Conservation (phyloP, 371 early-diverging fungal genomes). For the Fennellomyces sp. region DNA sequence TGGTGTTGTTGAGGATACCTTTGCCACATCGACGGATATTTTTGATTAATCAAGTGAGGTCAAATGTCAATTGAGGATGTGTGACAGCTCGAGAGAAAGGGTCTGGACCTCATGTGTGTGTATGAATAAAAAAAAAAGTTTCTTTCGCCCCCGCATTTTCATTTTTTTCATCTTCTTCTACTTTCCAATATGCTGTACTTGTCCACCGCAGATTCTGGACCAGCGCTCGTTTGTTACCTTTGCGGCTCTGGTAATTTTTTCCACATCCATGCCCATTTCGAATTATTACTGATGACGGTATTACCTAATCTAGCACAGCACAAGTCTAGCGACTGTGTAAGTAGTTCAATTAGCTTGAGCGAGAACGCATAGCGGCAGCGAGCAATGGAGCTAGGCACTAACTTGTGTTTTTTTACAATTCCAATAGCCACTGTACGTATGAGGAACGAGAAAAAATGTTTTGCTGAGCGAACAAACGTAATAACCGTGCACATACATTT, state of each 20-base stretch:
- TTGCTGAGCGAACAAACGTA: too few species aligned
- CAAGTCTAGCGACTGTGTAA: constrained; percentile 19
- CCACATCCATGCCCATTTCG: neutral
- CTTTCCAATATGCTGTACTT: too few species aligned
- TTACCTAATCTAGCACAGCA: constrained; percentile 9
- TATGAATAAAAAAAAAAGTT: neutral
- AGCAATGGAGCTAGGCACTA: neutral
- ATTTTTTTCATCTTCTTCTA: neutral
- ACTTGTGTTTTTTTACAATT: neutral
- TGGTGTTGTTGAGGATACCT: neutral
- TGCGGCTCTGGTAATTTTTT: constrained; percentile 11
- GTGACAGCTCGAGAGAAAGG: constrained; percentile 1
- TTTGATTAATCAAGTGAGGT: neutral
- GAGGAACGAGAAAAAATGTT: too few species aligned
- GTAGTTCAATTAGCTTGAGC: neutral
- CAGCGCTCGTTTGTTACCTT: constrained; percentile 2
- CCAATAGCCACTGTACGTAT: neutral
- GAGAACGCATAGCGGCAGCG: neutral
- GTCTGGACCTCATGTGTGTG: too few species aligned
- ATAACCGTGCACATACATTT: neutral
- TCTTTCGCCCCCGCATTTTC: neutral
- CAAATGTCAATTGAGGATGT: neutral
- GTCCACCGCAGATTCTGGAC: too few species aligned
- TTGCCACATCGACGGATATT: neutral
- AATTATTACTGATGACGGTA: neutral